Percentiles rank a stretch among this genome's conserved stretches.
Evolutionary conservation across 2,329 filamentous ascomycete species (phyloP).

Genomic region (Xylaria sp.): DNA sequence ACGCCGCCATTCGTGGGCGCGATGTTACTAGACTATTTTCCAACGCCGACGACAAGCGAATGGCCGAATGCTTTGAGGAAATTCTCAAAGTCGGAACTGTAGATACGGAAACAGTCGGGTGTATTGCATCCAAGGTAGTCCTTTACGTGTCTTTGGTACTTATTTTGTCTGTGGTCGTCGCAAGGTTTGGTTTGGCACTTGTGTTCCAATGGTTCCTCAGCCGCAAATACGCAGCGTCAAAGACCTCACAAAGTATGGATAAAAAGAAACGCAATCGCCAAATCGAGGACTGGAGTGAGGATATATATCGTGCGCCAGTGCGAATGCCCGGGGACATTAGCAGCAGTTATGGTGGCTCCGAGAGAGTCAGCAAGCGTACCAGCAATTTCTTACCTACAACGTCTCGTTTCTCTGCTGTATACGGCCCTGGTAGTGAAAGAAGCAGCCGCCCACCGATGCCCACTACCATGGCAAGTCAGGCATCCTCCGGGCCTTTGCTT

Average conservation of each 20-base stretch:
- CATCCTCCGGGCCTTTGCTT: slow-evolving; percentile 73
- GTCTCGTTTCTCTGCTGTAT: slow-evolving; percentile 91
- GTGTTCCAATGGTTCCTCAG: slow-evolving; percentile 97
- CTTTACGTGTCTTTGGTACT: slow-evolving; percentile 91
- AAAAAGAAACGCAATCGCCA: slow-evolving; percentile 85
- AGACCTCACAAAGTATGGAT: slow-evolving; percentile 81
- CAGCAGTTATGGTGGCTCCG: slow-evolving; percentile 67
- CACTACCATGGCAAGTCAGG: slow-evolving; percentile 95
- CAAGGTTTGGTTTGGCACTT: slow-evolving; percentile 87
- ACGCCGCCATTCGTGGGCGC: slow-evolving; percentile 73
- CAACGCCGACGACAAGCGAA: slow-evolving; percentile 74
- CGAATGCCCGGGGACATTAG: slow-evolving; percentile 77
- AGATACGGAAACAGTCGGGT: slow-evolving; percentile 94
- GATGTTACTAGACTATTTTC: slow-evolving; percentile 92
- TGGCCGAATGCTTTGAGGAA: slow-evolving; percentile 86
- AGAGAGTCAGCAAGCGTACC: slow-evolving; percentile 77
- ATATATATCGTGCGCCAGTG: slow-evolving; percentile 91
- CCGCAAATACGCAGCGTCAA: slow-evolving; percentile 80
- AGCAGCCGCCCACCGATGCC: slow-evolving; percentile 59
- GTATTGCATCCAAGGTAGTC: slow-evolving; percentile 96
- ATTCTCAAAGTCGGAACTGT: slow-evolving; percentile 96
- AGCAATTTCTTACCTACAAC: slow-evolving; percentile 90
- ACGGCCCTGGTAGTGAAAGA: slow-evolving; percentile 69
- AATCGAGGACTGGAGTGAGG: slow-evolving; percentile 97
- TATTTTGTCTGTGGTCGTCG: slow-evolving; percentile 85